Evolutionary conservation across 345 rosid species (phyloP).

Genomic region (Aquilaria malaccensis): DNA sequence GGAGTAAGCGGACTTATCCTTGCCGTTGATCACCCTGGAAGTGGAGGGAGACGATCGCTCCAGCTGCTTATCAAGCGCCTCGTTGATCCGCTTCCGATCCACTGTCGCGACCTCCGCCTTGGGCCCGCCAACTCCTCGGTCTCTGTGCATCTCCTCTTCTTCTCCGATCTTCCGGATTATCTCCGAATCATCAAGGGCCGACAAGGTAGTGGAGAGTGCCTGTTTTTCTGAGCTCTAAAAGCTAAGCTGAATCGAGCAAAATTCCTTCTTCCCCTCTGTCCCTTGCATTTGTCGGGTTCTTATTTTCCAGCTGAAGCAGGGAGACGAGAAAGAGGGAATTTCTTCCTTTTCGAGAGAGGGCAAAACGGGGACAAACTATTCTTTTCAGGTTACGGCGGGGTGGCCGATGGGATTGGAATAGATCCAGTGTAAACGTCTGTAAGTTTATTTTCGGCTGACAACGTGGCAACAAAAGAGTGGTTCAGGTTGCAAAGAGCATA

Average conservation of each 20-base stretch:
- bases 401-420: conserved; percentile 14
- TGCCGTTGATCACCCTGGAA: conserved; percentile 52
- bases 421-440: too few species aligned
- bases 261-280: conserved; percentile 6
- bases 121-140: conserved; percentile 48
- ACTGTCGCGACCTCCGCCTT: conserved; percentile 48
- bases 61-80: conserved; percentile 60
- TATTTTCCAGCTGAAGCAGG: conserved; percentile 13
- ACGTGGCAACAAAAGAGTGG: too few species aligned
- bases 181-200: conserved; percentile 16
- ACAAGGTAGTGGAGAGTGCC: background rate
- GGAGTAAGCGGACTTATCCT: conserved; percentile 44
- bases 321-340: conserved; percentile 4
- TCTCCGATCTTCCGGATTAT: conserved; percentile 5
- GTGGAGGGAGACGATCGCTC: conserved; percentile 80
- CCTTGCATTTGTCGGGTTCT: conserved; percentile 14
- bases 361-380: background rate
- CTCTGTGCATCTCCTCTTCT: conserved; percentile 25
- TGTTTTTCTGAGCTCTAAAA: conserved; percentile 1
- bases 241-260: conserved; percentile 1
- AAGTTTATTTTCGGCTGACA: too few species aligned
- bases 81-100: conserved; percentile 83
- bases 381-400: conserved; percentile 9
- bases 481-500: too few species aligned
- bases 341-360: background rate